Evolutionary conservation across 2,329 filamentous ascomycete genomes (phyloP).

Genomic region (Corinectria fuckeliana): DNA sequence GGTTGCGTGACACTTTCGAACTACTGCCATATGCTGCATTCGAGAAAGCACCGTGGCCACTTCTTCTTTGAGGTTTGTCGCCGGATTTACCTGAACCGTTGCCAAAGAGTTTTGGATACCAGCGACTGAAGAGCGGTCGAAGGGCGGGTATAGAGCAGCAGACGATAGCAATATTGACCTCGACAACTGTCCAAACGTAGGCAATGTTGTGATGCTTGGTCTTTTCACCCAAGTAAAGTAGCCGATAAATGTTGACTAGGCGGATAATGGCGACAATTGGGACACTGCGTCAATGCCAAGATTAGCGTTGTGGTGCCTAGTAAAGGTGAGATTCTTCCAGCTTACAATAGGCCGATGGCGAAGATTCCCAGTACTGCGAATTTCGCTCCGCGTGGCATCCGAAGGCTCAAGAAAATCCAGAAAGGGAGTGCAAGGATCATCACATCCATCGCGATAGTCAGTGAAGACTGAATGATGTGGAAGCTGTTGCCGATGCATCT

Average conservation of each 20-base stretch:
- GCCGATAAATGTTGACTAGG: slow-evolving; percentile 36
- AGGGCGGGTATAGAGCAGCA: slow-evolving; percentile 45
- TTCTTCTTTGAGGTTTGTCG: slow-evolving; percentile 14
- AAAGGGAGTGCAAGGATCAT: slow-evolving; percentile 48
- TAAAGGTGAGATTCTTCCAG: background rate
- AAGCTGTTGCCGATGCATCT: slow-evolving; percentile 44
- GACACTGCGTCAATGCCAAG: slow-evolving; percentile 33
- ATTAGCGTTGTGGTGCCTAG: background rate
- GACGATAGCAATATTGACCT: slow-evolving; percentile 46
- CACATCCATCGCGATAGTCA: slow-evolving; percentile 51
- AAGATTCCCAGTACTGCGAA: slow-evolving; percentile 49
- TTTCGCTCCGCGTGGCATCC: slow-evolving; percentile 47
- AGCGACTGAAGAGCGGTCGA: slow-evolving; percentile 42
- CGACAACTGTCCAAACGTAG: slow-evolving; percentile 44
- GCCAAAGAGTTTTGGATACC: slow-evolving; percentile 41
- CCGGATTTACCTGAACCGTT: slow-evolving; percentile 23
- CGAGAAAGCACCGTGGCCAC: background rate
- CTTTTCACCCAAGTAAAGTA: slow-evolving; percentile 6
- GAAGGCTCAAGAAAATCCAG: slow-evolving; percentile 48
- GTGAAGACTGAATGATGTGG: slow-evolving; percentile 44
- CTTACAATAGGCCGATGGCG: slow-evolving; percentile 45
- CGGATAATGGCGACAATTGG: slow-evolving; percentile 42
- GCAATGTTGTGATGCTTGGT: slow-evolving; percentile 36
- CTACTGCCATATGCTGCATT: slow-evolving; percentile 15
- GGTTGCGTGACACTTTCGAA: slow-evolving; percentile 11